Evolutionary conservation across 2,329 filamentous ascomycete species (phyloP).

Genomic region (Nectriaceae sp.): DNA sequence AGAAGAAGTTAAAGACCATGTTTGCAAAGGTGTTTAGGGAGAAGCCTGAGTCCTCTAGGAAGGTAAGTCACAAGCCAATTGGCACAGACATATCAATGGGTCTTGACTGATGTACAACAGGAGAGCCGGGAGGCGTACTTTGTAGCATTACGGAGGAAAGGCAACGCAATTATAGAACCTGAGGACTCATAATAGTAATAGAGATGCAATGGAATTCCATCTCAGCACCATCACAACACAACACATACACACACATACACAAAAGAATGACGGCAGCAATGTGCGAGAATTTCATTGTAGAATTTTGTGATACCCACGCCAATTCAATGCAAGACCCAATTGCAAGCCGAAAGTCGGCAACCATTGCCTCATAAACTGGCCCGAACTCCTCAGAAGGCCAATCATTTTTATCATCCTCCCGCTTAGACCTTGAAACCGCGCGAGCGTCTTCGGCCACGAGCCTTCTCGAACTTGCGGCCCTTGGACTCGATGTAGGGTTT

Average conservation of each 20-base stretch:
- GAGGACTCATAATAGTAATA: neutral
- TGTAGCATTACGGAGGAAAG: slow-evolving; percentile 72
- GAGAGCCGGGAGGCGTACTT: slow-evolving; percentile 77
- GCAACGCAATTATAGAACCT: slow-evolving; percentile 32
- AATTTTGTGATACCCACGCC: slow-evolving; percentile 50
- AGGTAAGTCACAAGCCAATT: slow-evolving; percentile 61
- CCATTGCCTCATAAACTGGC: slow-evolving; percentile 30
- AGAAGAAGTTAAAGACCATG: slow-evolving; percentile 71
- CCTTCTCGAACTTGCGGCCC: slow-evolving; percentile 99
- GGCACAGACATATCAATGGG: neutral
- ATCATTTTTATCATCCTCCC: slow-evolving; percentile 26
- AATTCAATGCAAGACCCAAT: slow-evolving; percentile 43
- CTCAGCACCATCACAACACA: neutral
- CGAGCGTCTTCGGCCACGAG: slow-evolving; percentile 97
- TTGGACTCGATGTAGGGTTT: slow-evolving; percentile 98
- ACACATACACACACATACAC: neutral
- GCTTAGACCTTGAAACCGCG: slow-evolving; percentile 99
- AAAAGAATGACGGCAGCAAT: slow-evolving; percentile 23
- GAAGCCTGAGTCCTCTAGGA: slow-evolving; percentile 89
- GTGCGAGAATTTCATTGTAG: slow-evolving; percentile 34
- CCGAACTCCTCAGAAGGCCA: slow-evolving; percentile 29
- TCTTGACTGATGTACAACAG: slow-evolving; percentile 17
- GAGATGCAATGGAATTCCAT: neutral
- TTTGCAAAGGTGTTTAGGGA: slow-evolving; percentile 82
- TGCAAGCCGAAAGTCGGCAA: slow-evolving; percentile 34